phyloP scores from a whole-genome alignment of 441 rosid species.

The Pelargonium citronellum region DNA sequence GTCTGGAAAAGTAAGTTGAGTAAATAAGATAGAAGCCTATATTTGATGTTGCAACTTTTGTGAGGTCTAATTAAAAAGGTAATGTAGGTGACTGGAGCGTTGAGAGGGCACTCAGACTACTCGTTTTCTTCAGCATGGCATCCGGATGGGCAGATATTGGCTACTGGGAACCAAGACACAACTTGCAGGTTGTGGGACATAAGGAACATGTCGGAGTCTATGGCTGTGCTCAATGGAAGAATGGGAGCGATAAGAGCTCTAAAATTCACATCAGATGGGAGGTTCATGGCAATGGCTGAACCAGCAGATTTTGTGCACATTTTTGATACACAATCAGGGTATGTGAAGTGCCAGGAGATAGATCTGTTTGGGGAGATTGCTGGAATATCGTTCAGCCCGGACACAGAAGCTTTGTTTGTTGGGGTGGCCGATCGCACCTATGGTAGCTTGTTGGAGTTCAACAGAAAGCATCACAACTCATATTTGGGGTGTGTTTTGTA shows the following conservation, averaged over 20 bases:
- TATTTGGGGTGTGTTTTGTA: constrained; percentile 25
- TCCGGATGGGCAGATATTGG: constrained; percentile 56
- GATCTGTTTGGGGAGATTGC: constrained; percentile 69
- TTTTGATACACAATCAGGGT: constrained; percentile 45
- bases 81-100: constrained; percentile 30
- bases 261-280: constrained; percentile 54
- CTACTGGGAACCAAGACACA: constrained; percentile 76
- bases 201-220: constrained; percentile 46
- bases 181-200: constrained; percentile 71
- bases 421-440: constrained; percentile 64
- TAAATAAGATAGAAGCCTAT: not conserved
- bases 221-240: constrained; percentile 54
- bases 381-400: constrained; percentile 66
- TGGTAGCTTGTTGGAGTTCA: constrained; percentile 63
- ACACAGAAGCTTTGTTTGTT: constrained; percentile 50
- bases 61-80: not conserved
- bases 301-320: constrained; percentile 67
- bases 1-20: constrained; percentile 46
- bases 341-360: constrained; percentile 48
- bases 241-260: constrained; percentile 76
- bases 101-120: constrained; percentile 64
- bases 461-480: constrained; percentile 30
- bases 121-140: constrained; percentile 77
- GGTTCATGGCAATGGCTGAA: constrained; percentile 67
- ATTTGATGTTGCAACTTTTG: not conserved